These are phyloP conservation scores for Plasmodium falciparum DNA, from an alignment of 169 alveolate species.

Conservation along the genomic window DNA sequence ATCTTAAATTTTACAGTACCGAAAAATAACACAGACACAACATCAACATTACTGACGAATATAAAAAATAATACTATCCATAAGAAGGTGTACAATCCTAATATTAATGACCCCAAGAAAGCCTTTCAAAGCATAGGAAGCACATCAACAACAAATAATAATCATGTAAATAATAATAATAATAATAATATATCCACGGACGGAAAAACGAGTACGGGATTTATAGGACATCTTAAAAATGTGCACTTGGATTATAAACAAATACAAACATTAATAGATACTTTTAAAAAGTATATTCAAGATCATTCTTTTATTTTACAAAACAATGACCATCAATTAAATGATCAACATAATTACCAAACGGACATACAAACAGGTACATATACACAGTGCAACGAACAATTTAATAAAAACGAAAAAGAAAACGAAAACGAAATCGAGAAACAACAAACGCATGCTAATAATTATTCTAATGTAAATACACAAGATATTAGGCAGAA, in stretches of 20 bases:
- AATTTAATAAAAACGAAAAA: not conserved
- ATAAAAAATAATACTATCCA: not conserved
- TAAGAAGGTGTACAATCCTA: not conserved
- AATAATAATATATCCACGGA: constrained; percentile 1
- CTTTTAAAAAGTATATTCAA: constrained; percentile 54
- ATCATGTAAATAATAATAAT: not conserved
- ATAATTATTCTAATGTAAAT: no score
- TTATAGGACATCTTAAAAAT: constrained; percentile 53
- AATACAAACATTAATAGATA: constrained; percentile 23
- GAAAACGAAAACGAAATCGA: not conserved
- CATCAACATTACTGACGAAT: not conserved
- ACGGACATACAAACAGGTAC: not conserved
- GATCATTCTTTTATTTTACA: constrained; percentile 16
- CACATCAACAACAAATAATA: not conserved
- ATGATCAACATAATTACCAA: not conserved
- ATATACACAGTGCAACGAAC: not conserved
- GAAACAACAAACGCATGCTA: no score
- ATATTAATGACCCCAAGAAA: constrained; percentile 1
- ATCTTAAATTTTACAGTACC: constrained; percentile 40
- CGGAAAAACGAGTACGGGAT: constrained; percentile 43
- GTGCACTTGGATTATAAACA: constrained; percentile 34
- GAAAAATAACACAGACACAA: not conserved
- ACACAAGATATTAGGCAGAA: no score
- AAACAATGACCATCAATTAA: not conserved
- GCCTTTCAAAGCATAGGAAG: not conserved